Evolutionary conservation across 164 flowering plant genomes (phyloP).

Genomic region (Vitis rotundifolia): DNA sequence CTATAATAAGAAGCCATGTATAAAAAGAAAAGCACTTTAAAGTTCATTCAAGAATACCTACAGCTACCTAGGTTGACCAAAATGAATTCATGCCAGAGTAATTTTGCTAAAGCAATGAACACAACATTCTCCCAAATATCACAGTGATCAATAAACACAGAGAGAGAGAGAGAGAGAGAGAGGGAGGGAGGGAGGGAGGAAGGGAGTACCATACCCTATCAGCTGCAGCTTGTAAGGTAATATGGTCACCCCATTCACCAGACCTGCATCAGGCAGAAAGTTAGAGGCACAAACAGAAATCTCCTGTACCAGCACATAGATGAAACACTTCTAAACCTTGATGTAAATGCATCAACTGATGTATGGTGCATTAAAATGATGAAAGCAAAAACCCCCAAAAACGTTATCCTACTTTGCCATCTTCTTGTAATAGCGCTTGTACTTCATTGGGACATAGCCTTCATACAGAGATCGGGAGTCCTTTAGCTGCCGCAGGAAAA

Average conservation of each 20-base stretch:
- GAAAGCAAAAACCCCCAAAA: not conserved
- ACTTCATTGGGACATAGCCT: slow-evolving; percentile 90
- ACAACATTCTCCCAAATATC: too few relatives aligned
- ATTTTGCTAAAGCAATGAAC: too few relatives aligned
- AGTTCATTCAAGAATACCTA: too few relatives aligned
- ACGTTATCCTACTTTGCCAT: slow-evolving; percentile 44
- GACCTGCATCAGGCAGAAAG: slow-evolving; percentile 40
- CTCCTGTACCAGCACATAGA: not conserved
- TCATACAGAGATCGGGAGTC: slow-evolving; percentile 50
- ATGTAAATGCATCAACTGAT: not conserved
- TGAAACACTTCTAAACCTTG: not conserved
- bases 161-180: not conserved
- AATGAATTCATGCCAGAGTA: too few relatives aligned
- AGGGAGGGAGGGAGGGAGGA: not conserved
- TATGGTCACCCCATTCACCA: slow-evolving; percentile 97
- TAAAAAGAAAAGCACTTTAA: too few relatives aligned
- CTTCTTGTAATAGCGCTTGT: slow-evolving; percentile 59
- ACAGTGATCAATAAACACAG: too few relatives aligned
- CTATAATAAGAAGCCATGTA: too few relatives aligned
- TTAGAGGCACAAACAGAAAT: not conserved
- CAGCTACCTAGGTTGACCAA: too few relatives aligned
- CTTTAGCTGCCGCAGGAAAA: slow-evolving; percentile 63
- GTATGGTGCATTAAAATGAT: not conserved
- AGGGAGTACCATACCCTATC: slow-evolving; percentile 54
- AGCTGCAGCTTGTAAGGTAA: slow-evolving; percentile 92